Conservation (phyloP, 2,329 filamentous ascomycete genomes). For the Fusarium sororula region DNA sequence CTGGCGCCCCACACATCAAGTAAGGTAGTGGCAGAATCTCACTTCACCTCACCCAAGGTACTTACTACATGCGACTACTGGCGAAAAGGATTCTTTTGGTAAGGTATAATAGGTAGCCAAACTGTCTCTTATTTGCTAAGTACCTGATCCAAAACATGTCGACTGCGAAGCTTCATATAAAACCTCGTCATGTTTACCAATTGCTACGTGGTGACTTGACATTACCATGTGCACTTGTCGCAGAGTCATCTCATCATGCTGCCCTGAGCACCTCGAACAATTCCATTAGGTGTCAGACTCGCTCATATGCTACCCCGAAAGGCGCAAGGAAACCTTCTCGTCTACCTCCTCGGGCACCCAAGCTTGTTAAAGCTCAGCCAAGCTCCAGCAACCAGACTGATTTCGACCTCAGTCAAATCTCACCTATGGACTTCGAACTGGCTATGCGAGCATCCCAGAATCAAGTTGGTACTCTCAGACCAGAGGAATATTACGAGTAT, state of each 20-base stretch:
- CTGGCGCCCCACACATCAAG: neutral
- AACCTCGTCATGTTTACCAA: slow-evolving; percentile 1
- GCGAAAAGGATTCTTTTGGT: neutral
- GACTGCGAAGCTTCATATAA: slow-evolving; percentile 8
- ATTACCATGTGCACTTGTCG: neutral
- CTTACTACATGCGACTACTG: neutral
- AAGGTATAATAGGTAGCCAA: neutral
- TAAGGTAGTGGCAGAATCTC: slow-evolving; percentile 18
- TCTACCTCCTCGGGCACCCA: slow-evolving; percentile 22
- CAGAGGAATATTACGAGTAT: slow-evolving; percentile 39
- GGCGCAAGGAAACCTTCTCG: slow-evolving; percentile 7
- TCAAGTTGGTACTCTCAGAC: slow-evolving; percentile 26
- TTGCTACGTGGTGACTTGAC: slow-evolving; percentile 10
- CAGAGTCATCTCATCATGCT: neutral
- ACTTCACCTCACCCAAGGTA: neutral
- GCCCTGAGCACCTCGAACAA: neutral
- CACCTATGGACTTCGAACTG: slow-evolving; percentile 31
- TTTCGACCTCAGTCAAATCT: slow-evolving; percentile 38
- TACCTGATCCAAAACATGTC: neutral
- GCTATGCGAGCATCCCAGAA: slow-evolving; percentile 24
- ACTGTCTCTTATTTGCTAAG: neutral
- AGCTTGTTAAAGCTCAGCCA: neutral
- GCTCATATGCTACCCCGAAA: slow-evolving; percentile 30
- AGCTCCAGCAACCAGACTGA: neutral
- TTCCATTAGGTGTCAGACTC: slow-evolving; percentile 9